These are phyloP conservation scores for Coelastrella sp. DNA, from an alignment of 139 green algal genomes.

Conservation along the genomic window DNA sequence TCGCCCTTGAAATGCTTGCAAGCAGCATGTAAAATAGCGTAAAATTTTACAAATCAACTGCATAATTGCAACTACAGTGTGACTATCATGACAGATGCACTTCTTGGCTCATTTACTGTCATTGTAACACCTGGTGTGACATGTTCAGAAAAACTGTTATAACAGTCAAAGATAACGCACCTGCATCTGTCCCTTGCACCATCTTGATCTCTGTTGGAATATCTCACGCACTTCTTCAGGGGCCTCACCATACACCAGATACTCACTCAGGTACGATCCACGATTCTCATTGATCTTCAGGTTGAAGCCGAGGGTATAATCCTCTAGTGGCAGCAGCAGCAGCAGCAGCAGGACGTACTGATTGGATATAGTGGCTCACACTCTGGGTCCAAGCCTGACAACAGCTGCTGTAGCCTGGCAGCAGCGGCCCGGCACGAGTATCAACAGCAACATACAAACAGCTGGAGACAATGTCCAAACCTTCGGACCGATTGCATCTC, in stretches of 20 bases:
- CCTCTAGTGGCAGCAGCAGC: conserved; percentile 34
- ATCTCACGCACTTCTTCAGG: conserved; percentile 82
- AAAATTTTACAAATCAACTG: too few species aligned
- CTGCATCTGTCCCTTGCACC: conserved; percentile 86
- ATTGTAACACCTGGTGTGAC: not conserved
- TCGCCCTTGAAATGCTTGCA: too few species aligned
- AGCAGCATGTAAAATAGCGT: too few species aligned
- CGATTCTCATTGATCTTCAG: conserved; percentile 49
- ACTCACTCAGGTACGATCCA: conserved; percentile 35
- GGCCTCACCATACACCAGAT: conserved; percentile 69
- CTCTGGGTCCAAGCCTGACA: too few species aligned
- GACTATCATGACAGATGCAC: not conserved
- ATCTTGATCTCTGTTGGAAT: conserved; percentile 86
- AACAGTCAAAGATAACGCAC: not conserved
- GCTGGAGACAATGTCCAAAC: too few species aligned
- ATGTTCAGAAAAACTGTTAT: not conserved
- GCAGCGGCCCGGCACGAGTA: too few species aligned
- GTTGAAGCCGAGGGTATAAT: conserved; percentile 58
- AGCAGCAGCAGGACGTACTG: too few species aligned
- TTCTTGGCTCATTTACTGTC: not conserved
- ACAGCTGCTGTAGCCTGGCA: too few species aligned
- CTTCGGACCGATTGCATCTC: too few species aligned
- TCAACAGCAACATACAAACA: too few species aligned
- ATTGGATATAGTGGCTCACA: too few species aligned
- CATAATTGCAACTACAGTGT: not conserved